Conservation (phyloP, 805 yeast genomes). For the Yamadazyma tumulicola region DNA sequence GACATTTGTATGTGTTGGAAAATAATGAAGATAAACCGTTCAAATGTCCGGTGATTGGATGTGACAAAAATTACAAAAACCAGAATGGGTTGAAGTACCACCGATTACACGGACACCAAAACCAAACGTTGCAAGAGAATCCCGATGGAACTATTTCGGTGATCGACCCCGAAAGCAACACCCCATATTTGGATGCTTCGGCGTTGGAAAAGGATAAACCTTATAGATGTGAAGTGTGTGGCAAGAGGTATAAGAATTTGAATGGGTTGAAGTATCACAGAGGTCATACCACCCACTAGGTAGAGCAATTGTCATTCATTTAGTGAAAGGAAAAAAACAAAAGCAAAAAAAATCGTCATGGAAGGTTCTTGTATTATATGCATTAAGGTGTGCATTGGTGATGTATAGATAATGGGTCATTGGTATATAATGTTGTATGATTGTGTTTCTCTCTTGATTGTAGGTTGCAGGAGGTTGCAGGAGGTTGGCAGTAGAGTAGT, state of each 20-base stretch:
- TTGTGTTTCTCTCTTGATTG: too few relatives aligned
- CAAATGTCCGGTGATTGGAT: constrained; percentile 96
- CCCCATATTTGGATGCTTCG: constrained; percentile 90
- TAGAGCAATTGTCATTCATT: neutral
- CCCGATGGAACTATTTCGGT: constrained; percentile 91
- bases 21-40: constrained; percentile 91
- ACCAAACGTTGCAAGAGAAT: constrained; percentile 85
- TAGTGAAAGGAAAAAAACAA: too few relatives aligned
- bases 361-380: constrained; percentile 8
- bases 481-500: too few relatives aligned
- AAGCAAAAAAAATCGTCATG: neutral
- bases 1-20: constrained; percentile 89
- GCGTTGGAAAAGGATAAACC: constrained; percentile 98
- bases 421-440: constrained; percentile 4
- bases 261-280: constrained; percentile 96
- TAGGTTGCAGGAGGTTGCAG: too few relatives aligned
- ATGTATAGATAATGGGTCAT: constrained; percentile 7
- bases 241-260: constrained; percentile 91
- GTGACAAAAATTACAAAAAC: constrained; percentile 95
- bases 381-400: constrained; percentile 7
- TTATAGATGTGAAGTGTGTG: constrained; percentile 96
- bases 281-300: constrained; percentile 93
- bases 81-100: constrained; percentile 97
- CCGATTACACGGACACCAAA: constrained; percentile 93
- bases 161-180: constrained; percentile 84